Evolutionary conservation across 345 rosid genomes (phyloP).

Genomic region (Erodium maritimum): DNA sequence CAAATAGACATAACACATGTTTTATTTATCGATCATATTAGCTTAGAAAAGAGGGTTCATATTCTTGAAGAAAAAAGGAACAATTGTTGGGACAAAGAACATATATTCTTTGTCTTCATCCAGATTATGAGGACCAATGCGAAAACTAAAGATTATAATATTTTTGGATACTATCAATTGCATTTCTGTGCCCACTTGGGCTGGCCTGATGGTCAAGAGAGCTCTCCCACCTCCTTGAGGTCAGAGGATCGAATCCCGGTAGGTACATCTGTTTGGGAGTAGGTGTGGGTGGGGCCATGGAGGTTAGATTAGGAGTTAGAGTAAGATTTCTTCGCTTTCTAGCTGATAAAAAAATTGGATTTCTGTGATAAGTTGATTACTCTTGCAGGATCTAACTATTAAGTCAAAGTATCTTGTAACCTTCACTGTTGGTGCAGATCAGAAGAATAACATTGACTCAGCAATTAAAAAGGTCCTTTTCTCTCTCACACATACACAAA

Average conservation of each 20-base stretch:
- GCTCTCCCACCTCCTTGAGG: too few species aligned
- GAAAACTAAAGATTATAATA: not conserved
- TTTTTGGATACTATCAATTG: too few species aligned
- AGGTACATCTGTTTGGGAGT: too few species aligned
- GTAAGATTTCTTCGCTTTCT: too few species aligned
- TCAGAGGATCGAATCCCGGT: too few species aligned
- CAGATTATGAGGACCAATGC: not conserved
- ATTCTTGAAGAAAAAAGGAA: too few species aligned
- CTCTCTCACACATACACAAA: conserved; percentile 6
- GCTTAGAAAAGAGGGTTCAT: not conserved
- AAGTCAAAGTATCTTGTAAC: conserved; percentile 71
- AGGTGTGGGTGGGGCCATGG: too few species aligned
- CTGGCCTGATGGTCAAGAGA: too few species aligned
- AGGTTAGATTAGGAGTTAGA: too few species aligned
- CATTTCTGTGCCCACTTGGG: not conserved
- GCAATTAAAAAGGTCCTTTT: conserved; percentile 64
- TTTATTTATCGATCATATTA: not conserved
- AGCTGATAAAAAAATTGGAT: too few species aligned
- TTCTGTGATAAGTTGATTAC: not conserved
- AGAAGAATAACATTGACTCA: conserved; percentile 62
- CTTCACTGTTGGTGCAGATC: conserved; percentile 80
- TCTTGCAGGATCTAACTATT: conserved; percentile 59
- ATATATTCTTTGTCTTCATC: too few species aligned
- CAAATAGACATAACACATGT: not conserved
- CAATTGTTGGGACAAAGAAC: not conserved